These are phyloP conservation scores for Didymosphaeria variabile DNA, from an alignment of 2,329 filamentous ascomycete genomes.

Conservation along the genomic window DNA sequence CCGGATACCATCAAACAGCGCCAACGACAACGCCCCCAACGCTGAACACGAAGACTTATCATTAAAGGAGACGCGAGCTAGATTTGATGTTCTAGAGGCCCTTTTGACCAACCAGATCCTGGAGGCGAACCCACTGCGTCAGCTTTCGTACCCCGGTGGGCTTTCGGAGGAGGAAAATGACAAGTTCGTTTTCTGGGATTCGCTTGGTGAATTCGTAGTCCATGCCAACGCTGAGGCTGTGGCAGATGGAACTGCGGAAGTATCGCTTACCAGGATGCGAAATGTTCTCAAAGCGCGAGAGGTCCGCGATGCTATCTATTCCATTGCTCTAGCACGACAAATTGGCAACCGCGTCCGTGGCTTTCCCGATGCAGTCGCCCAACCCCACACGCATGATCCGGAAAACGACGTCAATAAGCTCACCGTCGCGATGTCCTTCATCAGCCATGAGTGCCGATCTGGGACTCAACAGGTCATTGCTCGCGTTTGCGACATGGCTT, in stretches of 20 bases:
- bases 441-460: constrained; percentile 56
- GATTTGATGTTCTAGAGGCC: constrained; percentile 78
- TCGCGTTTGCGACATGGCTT: constrained; percentile 59
- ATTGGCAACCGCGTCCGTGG: constrained; percentile 68
- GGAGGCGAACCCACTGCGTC: constrained; percentile 64
- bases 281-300: constrained; percentile 80
- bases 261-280: constrained; percentile 71
- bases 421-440: constrained; percentile 58
- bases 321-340: constrained; percentile 81
- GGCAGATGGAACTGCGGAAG: constrained; percentile 68
- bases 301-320: constrained; percentile 90
- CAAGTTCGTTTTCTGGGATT: constrained; percentile 84
- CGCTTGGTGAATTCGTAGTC: constrained; percentile 76
- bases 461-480: constrained; percentile 60
- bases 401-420: constrained; percentile 55
- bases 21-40: constrained; percentile 53
- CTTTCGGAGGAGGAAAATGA: constrained; percentile 47
- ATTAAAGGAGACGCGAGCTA: constrained; percentile 68
- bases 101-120: constrained; percentile 78
- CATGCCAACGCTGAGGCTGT: constrained; percentile 68
- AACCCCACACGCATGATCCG: constrained; percentile 36
- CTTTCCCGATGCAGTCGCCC: constrained; percentile 53
- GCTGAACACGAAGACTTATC: constrained; percentile 64
- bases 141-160: constrained; percentile 58
- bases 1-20: constrained; percentile 55